These are phyloP conservation scores for Lophiostoma macrostomum DNA, from an alignment of 495 filamentous ascomycete genomes.

Conservation along the genomic window DNA sequence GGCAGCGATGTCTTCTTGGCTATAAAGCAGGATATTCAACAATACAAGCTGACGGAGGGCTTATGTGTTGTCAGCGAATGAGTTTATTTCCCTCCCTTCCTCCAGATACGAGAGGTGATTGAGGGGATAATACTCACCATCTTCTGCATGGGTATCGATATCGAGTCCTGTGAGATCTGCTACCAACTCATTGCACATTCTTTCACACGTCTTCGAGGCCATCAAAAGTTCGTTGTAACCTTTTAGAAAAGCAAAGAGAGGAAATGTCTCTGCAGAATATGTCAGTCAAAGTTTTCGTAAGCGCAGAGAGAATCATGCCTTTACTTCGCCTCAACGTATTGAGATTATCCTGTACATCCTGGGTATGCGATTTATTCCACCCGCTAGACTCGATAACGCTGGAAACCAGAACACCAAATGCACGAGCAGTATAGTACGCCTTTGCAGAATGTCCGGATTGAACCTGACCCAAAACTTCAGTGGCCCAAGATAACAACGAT, in stretches of 20 bases:
- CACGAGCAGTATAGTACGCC: constrained; percentile 38
- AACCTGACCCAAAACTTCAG: constrained; percentile 22
- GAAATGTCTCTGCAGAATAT: constrained; percentile 44
- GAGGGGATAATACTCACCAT: constrained; percentile 40
- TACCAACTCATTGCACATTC: constrained; percentile 58
- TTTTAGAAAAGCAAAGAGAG: constrained; percentile 51
- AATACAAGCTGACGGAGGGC: constrained; percentile 55
- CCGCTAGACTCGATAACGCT: constrained; percentile 35
- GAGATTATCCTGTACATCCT: constrained; percentile 13
- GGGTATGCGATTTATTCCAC: constrained; percentile 11
- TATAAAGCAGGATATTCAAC: constrained; percentile 57
- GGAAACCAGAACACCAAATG: constrained; percentile 29
- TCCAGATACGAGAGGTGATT: not conserved
- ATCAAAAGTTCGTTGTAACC: constrained; percentile 52
- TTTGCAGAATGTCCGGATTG: constrained; percentile 17
- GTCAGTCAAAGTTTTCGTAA: constrained; percentile 9
- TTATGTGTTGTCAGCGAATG: constrained; percentile 19
- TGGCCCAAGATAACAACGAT: constrained; percentile 23
- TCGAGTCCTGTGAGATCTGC: constrained; percentile 58
- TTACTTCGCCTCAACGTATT: constrained; percentile 21
- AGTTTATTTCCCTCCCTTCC: too few relatives aligned
- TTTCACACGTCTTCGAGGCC: constrained; percentile 34
- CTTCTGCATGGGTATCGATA: constrained; percentile 26
- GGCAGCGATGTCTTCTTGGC: constrained; percentile 49
- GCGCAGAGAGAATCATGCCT: not conserved